Conservation (phyloP, 2,329 filamentous ascomycete genomes). For the Pseudogymnoascus sp. region DNA sequence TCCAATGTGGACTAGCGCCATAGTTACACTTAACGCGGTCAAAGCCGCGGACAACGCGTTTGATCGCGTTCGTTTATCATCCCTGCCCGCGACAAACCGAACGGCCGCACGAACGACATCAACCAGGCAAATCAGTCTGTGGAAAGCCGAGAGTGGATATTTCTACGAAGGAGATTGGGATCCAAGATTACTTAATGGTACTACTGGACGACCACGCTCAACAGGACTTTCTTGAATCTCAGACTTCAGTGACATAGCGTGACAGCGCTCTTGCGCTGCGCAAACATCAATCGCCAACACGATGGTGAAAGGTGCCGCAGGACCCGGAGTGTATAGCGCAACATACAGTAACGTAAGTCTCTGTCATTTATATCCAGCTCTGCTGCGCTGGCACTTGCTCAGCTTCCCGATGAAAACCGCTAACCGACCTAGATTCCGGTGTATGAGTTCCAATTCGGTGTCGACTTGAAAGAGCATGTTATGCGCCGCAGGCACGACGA, state of each 20-base stretch:
- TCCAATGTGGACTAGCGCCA: not conserved
- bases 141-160: not conserved
- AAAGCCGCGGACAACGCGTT: constrained; percentile 1
- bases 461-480: constrained; percentile 74
- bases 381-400: constrained; percentile 10
- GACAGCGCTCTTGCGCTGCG: not conserved
- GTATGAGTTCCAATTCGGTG: constrained; percentile 82
- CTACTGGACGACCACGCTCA: not conserved
- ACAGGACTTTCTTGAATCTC: not conserved
- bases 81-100: constrained; percentile 4
- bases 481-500: constrained; percentile 91
- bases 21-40: constrained; percentile 2
- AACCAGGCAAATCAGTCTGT: not conserved
- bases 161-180: not conserved
- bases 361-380: constrained; percentile 1
- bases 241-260: not conserved
- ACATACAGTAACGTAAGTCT: constrained; percentile 58
- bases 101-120: not conserved
- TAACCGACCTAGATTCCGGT: constrained; percentile 65
- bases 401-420: constrained; percentile 13
- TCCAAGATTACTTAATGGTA: not conserved
- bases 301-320: constrained; percentile 26
- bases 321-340: constrained; percentile 50
- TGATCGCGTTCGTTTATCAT: constrained; percentile 5
- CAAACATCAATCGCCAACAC: constrained; percentile 13